Percentiles rank a stretch among this genome's conserved stretches.
Evolutionary conservation across 1,284 basidiomycete genomes (phyloP).

Genomic region (Lignosus rhinocerotis): DNA sequence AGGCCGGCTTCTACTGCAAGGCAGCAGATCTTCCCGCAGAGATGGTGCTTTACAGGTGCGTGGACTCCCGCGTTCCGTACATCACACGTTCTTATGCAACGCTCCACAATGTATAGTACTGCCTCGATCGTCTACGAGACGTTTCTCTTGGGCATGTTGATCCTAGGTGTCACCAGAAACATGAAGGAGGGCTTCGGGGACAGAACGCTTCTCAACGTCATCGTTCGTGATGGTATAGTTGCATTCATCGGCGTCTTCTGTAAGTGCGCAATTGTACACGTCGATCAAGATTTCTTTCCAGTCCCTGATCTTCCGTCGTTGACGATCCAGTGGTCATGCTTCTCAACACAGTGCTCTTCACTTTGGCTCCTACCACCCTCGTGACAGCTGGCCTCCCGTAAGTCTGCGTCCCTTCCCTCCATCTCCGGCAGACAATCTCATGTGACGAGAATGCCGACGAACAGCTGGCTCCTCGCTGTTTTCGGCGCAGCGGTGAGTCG

Average conservation of each 20-base stretch:
- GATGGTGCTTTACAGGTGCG: slow-evolving; percentile 35
- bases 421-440: neutral
- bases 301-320: neutral
- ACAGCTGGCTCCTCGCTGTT: slow-evolving; percentile 30
- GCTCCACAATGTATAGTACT: slow-evolving; percentile 24
- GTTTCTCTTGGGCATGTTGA: slow-evolving; percentile 37
- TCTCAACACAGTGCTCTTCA: slow-evolving; percentile 30
- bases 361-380: slow-evolving; percentile 27
- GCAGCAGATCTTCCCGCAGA: slow-evolving; percentile 27
- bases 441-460: neutral
- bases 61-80: neutral
- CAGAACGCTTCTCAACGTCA: slow-evolving; percentile 32
- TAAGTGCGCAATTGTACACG: slow-evolving; percentile 8
- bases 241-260: slow-evolving; percentile 30
- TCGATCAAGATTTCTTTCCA: neutral
- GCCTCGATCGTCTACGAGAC: slow-evolving; percentile 38
- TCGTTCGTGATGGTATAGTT: slow-evolving; percentile 39
- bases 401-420: neutral
- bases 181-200: slow-evolving; percentile 33
- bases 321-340: slow-evolving; percentile 26
- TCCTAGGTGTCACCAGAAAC: slow-evolving; percentile 34
- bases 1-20: slow-evolving; percentile 27
- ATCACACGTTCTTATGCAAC: neutral
- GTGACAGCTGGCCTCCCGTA: slow-evolving; percentile 31
- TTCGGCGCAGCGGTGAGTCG: slow-evolving; percentile 27